Evolutionary conservation across 2,329 filamentous ascomycete genomes (phyloP), one percentile per base, ranked within the genome.

Genomic region (Zasmidium citrigriseum): DNA sequence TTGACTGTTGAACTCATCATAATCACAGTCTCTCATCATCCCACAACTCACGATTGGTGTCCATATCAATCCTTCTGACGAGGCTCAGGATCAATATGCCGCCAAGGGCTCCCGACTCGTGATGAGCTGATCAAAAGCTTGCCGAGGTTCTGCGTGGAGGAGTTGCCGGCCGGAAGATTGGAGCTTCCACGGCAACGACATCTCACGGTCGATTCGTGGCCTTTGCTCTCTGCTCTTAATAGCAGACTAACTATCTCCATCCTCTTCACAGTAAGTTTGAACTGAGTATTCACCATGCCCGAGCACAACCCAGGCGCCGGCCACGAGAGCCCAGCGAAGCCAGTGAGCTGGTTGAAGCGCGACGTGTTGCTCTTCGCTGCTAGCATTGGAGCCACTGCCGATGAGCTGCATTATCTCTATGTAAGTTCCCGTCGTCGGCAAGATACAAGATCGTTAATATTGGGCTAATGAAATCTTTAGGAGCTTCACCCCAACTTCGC

Each of bases 331-430:
- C 90, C 91, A 58, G 76, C 84, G 49, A 80, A 85, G 70, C 84
- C 88, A 71, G 91, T 96, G 11, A 84, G 88, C 68, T 97, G 92
- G 93, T 34, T 48, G 68, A 92, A 93, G 83, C 86, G 93, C 65
- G 93, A 97, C 80, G 86, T 88, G 34, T 82, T 97, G 61, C 86
- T 98, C 61, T 97, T 97, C 75, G 92, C 93, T 67, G 89, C 89
- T 76, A 93, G 89, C 78, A 93, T 97, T 73, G 93, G 93, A 57
- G 87, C 83, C 72, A 93, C 86, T 12, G 83, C 83, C n/a, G 87
- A 96, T 68, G 93, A 97, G 81, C 85, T 96, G 70, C 91, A 96
- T 73, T 96, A 93, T 73, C 87, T 96, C 77, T 97, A 92, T 70
- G 91, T 95, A 82, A 60, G 84, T 71, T 11, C 11, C 10, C 20